Percentiles rank a stretch among this genome's conserved stretches.
phyloP scores from a whole-genome alignment of 768 basidiomycete genomes.

The Trametes coccinea region DNA sequence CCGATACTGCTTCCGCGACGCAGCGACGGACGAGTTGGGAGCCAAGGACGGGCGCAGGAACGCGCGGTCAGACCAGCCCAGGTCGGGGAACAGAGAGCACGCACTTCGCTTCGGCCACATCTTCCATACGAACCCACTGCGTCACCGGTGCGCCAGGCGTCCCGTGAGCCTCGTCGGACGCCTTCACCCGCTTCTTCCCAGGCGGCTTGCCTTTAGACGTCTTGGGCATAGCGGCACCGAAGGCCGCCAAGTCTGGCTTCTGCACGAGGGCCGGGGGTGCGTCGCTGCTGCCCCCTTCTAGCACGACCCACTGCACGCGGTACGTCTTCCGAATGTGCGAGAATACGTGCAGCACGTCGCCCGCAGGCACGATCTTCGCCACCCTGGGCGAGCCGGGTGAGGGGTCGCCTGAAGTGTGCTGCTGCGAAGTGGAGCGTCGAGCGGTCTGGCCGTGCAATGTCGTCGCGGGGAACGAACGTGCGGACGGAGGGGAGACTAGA shows the following conservation, averaged over 20 bases:
- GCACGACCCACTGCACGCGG: conserved; percentile 66
- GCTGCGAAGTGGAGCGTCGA: conserved; percentile 4
- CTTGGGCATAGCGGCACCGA: conserved; percentile 16
- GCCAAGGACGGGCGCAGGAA: not conserved
- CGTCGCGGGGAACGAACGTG: conserved; percentile 3
- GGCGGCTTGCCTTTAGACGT: conserved; percentile 5
- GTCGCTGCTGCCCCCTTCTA: conserved; percentile 53
- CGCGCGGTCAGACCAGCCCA: not conserved
- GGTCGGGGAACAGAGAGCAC: conserved; percentile 28
- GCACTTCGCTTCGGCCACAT: conserved; percentile 63
- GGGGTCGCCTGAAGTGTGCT: not conserved
- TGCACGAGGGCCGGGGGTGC: conserved; percentile 39
- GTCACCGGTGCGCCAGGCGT: conserved; percentile 30
- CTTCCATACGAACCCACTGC: conserved; percentile 54
- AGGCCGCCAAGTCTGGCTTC: conserved; percentile 3
- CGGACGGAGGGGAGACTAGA: conserved; percentile 31
- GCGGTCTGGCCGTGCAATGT: conserved; percentile 11
- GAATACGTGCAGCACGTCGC: conserved; percentile 79
- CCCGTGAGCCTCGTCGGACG: conserved; percentile 11
- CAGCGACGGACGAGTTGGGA: conserved; percentile 1
- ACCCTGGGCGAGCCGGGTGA: conserved; percentile 34
- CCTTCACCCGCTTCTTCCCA: conserved; percentile 4
- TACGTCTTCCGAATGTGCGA: conserved; percentile 91
- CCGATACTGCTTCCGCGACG: conserved; percentile 51
- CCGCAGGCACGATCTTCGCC: conserved; percentile 49